These are phyloP conservation scores for Globisporangium orthogonon DNA, from an alignment of 352 stramenopile species.

Conservation along the genomic window DNA sequence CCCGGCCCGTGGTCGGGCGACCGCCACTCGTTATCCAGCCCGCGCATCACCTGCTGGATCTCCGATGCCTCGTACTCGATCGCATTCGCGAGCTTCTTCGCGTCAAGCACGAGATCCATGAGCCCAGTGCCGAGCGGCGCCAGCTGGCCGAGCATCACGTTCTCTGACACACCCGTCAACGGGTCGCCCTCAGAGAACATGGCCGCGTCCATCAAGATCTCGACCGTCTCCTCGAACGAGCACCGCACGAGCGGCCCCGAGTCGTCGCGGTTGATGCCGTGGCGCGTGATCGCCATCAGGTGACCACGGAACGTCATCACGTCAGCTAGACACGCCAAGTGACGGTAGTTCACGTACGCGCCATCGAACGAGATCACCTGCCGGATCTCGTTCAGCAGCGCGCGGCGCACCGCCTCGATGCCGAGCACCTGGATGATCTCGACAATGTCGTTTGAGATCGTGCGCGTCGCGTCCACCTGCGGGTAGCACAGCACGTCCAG, in stretches of 20 bases:
- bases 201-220: conserved; percentile 99
- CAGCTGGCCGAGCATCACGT: conserved; percentile 98
- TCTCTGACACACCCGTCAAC: conserved; percentile 97
- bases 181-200: conserved; percentile 97
- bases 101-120: conserved; percentile 98
- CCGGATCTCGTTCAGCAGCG: conserved; percentile 94
- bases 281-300: conserved; percentile 96
- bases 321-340: conserved; percentile 97
- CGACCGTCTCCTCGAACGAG: conserved; percentile 99
- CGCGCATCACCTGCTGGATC: conserved; percentile 88
- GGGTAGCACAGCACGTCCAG: conserved; percentile 96
- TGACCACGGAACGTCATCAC: conserved; percentile 99
- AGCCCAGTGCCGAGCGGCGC: conserved; percentile 94
- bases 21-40: conserved; percentile 89
- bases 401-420: conserved; percentile 87
- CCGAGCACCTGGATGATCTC: conserved; percentile 97
- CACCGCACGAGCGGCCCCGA: conserved; percentile 96
- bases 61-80: conserved; percentile 95
- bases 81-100: conserved; percentile 96
- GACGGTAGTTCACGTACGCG: conserved; percentile 99
- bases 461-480: conserved; percentile 95
- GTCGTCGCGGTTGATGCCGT: conserved; percentile 99
- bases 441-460: conserved; percentile 99
- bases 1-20: conserved; percentile 71
- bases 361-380: conserved; percentile 99